phyloP scores from a whole-genome alignment of 176 grass and related monocot genomes.

The Musa schizocarpa region DNA sequence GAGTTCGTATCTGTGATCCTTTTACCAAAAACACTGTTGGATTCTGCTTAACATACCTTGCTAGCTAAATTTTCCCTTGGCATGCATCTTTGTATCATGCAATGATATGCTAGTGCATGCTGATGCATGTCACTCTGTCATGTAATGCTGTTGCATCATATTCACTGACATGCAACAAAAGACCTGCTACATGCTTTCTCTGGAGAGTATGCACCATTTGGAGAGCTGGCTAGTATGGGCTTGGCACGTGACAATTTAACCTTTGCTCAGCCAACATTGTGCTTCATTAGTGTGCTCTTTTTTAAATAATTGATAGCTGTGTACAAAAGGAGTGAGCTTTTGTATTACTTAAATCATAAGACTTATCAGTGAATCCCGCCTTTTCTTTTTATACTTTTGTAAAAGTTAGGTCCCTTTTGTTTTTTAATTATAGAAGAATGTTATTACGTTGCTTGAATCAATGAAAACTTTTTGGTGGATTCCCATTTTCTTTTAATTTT shows the following conservation, averaged over 20 bases:
- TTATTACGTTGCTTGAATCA: too few species aligned
- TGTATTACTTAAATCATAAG: too few species aligned
- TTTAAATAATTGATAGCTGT: too few species aligned
- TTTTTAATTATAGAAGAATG: too few species aligned
- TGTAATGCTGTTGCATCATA: background rate
- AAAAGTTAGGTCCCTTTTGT: too few species aligned
- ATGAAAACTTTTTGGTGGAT: too few species aligned
- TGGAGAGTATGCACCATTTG: too few species aligned
- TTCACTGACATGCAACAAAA: background rate
- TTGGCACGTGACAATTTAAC: background rate
- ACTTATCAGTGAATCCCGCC: too few species aligned
- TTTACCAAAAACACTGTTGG: background rate
- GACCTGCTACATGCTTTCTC: too few species aligned
- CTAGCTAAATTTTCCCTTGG: background rate
- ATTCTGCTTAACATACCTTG: background rate
- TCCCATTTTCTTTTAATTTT: background rate
- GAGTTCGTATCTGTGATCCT: conserved; percentile 48
- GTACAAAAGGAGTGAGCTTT: too few species aligned
- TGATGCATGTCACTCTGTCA: background rate
- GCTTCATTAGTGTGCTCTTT: background rate
- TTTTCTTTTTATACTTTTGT: too few species aligned
- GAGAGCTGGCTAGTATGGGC: too few species aligned
- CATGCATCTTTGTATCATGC: background rate
- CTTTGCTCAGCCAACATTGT: background rate
- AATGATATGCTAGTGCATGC: background rate